phyloP scores from a whole-genome alignment of 164 flowering plant genomes.

The Stephania yunnanensis region DNA sequence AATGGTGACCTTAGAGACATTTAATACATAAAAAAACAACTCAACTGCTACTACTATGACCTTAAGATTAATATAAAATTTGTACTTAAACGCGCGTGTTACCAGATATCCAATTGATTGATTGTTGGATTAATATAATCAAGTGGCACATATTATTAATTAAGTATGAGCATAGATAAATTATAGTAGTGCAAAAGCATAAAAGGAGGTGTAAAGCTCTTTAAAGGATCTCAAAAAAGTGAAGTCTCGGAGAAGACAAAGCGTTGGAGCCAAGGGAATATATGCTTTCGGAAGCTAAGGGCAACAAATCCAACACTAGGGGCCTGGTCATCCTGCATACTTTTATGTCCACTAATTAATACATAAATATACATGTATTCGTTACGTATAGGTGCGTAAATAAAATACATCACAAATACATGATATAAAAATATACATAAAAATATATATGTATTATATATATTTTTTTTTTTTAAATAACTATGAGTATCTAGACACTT shows the following conservation, averaged over 20 bases:
- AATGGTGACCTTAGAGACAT: no score
- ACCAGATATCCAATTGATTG: neutral
- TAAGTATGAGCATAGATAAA: neutral
- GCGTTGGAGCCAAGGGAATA: slow-evolving; percentile 33
- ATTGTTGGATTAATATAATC: neutral
- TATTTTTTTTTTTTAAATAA: no score
- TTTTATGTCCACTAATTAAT: slow-evolving; percentile 17
- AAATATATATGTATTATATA: no score
- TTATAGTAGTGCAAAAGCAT: slow-evolving; percentile 24
- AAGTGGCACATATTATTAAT: neutral
- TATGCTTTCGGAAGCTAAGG: slow-evolving; percentile 38
- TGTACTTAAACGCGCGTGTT: neutral
- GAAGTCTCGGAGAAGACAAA: slow-evolving; percentile 44
- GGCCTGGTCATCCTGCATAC: slow-evolving; percentile 22
- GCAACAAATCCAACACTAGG: slow-evolving; percentile 35
- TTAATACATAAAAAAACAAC: no score
- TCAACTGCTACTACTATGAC: no score
- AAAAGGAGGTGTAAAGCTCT: slow-evolving; percentile 47
- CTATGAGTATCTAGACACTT: no score
- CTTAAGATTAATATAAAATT: no score
- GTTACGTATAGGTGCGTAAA: no score
- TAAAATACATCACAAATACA: no score
- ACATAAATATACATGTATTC: neutral
- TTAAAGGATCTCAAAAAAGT: slow-evolving; percentile 24
- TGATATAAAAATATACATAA: no score